These are phyloP conservation scores for Podospora pseudoanserina DNA, from an alignment of 495 filamentous ascomycete genomes.

Conservation along the genomic window DNA sequence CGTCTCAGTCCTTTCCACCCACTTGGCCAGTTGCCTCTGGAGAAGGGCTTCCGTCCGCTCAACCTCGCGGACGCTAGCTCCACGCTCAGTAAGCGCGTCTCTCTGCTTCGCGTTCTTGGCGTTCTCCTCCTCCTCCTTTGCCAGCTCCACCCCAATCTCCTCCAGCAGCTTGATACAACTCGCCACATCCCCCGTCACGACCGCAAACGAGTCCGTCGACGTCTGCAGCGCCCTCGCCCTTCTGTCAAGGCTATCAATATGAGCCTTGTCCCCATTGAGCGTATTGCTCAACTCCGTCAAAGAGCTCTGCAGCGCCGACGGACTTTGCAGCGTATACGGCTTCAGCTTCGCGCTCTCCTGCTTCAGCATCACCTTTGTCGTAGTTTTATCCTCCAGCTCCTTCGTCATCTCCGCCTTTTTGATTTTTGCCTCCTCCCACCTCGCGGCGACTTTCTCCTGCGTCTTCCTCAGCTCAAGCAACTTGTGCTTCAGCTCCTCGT, in stretches of 20 bases:
- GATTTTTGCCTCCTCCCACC: conserved; percentile 68
- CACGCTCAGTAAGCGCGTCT: conserved; percentile 81
- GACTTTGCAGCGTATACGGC: conserved; percentile 87
- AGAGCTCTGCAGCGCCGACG: conserved; percentile 74
- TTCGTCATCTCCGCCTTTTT: conserved; percentile 69
- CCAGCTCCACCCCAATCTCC: conserved; percentile 75
- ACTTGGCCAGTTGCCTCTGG: conserved; percentile 76
- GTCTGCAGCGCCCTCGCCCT: conserved; percentile 87
- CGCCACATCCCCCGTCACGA: conserved; percentile 77
- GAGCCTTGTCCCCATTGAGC: conserved; percentile 68
- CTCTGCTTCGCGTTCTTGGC: conserved; percentile 71
- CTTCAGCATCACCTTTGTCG: conserved; percentile 51
- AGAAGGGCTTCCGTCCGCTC: conserved; percentile 81
- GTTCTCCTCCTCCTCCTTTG: conserved; percentile 87
- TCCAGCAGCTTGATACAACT: conserved; percentile 84
- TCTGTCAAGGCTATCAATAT: conserved; percentile 82
- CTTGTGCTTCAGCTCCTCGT: conserved; percentile 76
- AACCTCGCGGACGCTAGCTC: conserved; percentile 84
- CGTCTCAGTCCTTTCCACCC: conserved; percentile 79
- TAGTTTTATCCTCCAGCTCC: conserved; percentile 75
- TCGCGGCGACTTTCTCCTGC: conserved; percentile 74
- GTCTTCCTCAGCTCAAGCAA: conserved; percentile 71
- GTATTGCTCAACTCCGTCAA: conserved; percentile 76
- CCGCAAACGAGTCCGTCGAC: conserved; percentile 79
- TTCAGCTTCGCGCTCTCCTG: conserved; percentile 84